phyloP scores from a whole-genome alignment of 164 flowering plant genomes.

The Litsea cubeba region DNA sequence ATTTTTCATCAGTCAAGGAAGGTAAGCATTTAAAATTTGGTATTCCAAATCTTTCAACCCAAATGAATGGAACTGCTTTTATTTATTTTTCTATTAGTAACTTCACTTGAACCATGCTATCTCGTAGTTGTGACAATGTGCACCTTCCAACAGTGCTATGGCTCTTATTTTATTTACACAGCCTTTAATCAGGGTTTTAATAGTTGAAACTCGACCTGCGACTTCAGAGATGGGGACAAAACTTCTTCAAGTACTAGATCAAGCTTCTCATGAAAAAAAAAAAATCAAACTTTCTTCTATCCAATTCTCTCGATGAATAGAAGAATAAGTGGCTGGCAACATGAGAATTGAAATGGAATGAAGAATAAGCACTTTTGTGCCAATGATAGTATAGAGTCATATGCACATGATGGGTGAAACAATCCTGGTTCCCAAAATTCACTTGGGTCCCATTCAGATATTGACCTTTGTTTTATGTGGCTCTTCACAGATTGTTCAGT shows the following conservation, averaged over 20 bases:
- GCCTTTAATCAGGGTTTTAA: no score
- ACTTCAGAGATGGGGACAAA: no score
- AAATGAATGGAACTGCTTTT: neutral
- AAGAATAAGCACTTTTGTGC: neutral
- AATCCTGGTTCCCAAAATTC: neutral
- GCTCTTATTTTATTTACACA: no score
- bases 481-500: neutral
- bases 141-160: no score
- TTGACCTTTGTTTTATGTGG: neutral
- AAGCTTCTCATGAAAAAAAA: neutral
- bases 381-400: neutral
- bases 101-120: no score
- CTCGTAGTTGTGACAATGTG: no score
- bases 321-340: neutral
- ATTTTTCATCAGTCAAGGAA: constrained; percentile 37
- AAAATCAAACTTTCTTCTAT: no score
- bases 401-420: neutral
- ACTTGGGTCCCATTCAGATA: neutral
- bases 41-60: neutral
- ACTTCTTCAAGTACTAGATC: no score
- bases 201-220: no score
- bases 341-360: neutral
- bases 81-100: neutral
- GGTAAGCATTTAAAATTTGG: constrained; percentile 26
- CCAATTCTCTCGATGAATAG: neutral